phyloP scores from a whole-genome alignment of 345 rosid genomes.

The Jatropha curcas region DNA sequence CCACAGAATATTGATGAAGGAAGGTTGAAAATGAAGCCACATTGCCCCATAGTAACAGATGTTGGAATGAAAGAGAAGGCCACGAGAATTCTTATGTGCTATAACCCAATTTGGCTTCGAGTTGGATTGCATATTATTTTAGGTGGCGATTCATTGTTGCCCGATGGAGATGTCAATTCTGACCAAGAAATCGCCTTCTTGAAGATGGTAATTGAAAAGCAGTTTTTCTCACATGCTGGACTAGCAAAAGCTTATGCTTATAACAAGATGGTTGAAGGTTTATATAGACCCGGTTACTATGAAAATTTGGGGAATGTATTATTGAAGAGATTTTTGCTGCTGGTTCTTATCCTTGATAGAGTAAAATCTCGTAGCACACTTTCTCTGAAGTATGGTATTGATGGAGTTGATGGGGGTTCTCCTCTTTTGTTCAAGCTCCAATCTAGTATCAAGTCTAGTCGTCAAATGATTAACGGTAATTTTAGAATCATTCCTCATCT shows the following conservation, averaged over 20 bases:
- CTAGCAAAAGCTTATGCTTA: conserved; percentile 77
- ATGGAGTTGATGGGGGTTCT: conserved; percentile 94
- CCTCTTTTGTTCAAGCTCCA: conserved; percentile 62
- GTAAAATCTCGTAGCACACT: conserved; percentile 74
- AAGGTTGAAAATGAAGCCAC: conserved; percentile 78
- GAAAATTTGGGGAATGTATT: conserved; percentile 75
- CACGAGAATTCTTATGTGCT: conserved; percentile 55
- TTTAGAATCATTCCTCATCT: conserved; percentile 1
- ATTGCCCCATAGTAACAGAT: conserved; percentile 91
- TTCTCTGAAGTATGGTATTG: conserved; percentile 80
- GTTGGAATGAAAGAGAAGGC: conserved; percentile 86
- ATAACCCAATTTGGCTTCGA: conserved; percentile 84
- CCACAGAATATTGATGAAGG: conserved; percentile 85
- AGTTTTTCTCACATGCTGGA: conserved; percentile 67
- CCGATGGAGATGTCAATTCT: conserved; percentile 44
- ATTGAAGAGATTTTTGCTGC: conserved; percentile 81
- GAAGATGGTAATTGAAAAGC: conserved; percentile 79
- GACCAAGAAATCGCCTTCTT: conserved; percentile 63
- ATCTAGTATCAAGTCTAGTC: conserved; percentile 74
- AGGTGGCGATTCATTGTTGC: conserved; percentile 83
- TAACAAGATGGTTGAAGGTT: conserved; percentile 91
- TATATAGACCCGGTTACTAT: conserved; percentile 91
- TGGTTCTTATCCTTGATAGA: conserved; percentile 76
- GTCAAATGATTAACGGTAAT: conserved; percentile 74
- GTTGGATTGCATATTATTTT: conserved; percentile 68